These are phyloP conservation scores for Murraya koenigii DNA, from an alignment of 345 rosid genomes.

Conservation along the genomic window DNA sequence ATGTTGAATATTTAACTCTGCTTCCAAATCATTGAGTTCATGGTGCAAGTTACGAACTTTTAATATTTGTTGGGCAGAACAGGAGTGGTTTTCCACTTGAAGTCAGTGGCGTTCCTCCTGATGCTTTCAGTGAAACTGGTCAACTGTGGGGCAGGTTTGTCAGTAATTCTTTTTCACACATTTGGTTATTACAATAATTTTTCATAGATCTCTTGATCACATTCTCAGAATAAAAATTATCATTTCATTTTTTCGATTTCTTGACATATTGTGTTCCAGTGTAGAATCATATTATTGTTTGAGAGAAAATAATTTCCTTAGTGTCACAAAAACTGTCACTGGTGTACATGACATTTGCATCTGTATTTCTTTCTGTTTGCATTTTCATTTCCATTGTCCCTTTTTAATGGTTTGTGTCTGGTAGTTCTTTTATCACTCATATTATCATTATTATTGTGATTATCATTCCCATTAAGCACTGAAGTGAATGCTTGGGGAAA, in stretches of 20 bases:
- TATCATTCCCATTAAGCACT: background rate
- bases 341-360: background rate
- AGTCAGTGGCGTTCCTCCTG: conserved; percentile 97
- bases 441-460: background rate
- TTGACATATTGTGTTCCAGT: background rate
- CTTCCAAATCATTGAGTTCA: conserved; percentile 5
- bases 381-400: background rate
- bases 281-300: background rate
- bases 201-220: conserved; percentile 1
- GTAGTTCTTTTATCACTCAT: background rate
- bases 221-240: background rate
- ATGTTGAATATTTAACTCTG: conserved; percentile 2
- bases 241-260: background rate
- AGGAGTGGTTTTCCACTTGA: conserved; percentile 73
- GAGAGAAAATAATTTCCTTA: background rate
- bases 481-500: background rate
- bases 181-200: conserved; percentile 6
- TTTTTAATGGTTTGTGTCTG: background rate
- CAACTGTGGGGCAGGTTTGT: conserved; percentile 92
- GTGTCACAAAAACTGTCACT: too few species aligned
- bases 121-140: conserved; percentile 94
- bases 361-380: background rate
- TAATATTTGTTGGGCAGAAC: conserved; percentile 46
- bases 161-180: background rate
- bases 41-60: conserved; percentile 15